These are phyloP conservation scores for Paratinospora sagittata DNA, from an alignment of 164 flowering plant species.

Conservation along the genomic window DNA sequence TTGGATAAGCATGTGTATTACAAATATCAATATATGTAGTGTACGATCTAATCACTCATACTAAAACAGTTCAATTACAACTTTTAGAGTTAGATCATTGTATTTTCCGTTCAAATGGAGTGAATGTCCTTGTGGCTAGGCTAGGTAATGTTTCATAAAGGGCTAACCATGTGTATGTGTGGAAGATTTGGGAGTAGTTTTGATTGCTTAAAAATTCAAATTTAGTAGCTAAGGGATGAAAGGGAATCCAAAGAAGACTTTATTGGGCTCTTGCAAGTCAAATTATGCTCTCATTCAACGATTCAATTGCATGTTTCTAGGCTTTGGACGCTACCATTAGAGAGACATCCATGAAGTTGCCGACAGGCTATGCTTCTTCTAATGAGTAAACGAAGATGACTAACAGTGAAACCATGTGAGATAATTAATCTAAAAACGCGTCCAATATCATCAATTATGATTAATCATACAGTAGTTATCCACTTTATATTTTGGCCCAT, in stretches of 20 bases:
- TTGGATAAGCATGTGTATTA: too few relatives aligned
- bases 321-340: not conserved
- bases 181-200: not conserved
- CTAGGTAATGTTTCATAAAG: too few relatives aligned
- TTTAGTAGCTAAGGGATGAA: not conserved
- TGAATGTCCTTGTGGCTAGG: too few relatives aligned
- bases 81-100: too few relatives aligned
- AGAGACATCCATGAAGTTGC: not conserved
- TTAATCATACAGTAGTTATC: not conserved
- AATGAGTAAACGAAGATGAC: conserved; percentile 1
- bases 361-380: not conserved
- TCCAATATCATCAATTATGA: not conserved
- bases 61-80: too few relatives aligned
- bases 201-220: not conserved
- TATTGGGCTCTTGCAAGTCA: not conserved
- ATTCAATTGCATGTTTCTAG: not conserved
- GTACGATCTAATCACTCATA: too few relatives aligned
- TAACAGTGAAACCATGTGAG: not conserved
- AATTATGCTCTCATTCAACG: not conserved
- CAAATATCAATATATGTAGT: too few relatives aligned
- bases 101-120: too few relatives aligned
- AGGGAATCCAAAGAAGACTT: conserved; percentile 1
- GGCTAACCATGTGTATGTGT: too few relatives aligned
- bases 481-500: not conserved
- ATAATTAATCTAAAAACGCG: not conserved